A percentile compares a stretch with the other conserved stretches of the same genome.
phyloP scores from a whole-genome alignment of 208 protist genomes.

The Leishmania tarentolae region DNA sequence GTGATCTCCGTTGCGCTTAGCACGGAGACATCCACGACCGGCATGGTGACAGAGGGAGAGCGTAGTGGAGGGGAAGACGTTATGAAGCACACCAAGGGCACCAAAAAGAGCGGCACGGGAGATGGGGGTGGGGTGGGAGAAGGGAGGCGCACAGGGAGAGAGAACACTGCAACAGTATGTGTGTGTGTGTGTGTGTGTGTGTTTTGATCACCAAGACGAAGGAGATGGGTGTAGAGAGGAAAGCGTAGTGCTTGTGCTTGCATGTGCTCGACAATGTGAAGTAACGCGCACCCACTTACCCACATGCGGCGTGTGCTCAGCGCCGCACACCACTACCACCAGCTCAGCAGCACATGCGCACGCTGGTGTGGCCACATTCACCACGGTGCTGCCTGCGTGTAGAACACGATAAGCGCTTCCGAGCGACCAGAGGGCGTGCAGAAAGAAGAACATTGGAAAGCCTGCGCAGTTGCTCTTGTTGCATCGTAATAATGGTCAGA shows the following conservation, averaged over 20 bases:
- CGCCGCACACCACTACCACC: neutral
- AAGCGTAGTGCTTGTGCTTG: neutral
- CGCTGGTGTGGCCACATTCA: neutral
- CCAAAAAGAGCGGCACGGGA: neutral
- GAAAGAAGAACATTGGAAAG: neutral
- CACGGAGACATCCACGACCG: slow-evolving; percentile 46
- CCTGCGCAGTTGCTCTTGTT: neutral
- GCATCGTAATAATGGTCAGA: neutral
- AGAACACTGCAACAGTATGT: neutral
- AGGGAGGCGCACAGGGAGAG: neutral
- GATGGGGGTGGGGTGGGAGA: neutral
- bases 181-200: neutral
- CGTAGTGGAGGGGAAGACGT: neutral
- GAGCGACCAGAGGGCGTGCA: neutral
- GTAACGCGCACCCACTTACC: neutral
- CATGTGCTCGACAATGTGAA: slow-evolving; percentile 4
- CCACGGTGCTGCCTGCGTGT: neutral
- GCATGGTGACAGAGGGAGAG: slow-evolving; percentile 20
- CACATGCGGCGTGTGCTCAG: neutral
- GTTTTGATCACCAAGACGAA: neutral
- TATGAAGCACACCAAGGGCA: neutral
- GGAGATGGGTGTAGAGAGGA: too few species aligned
- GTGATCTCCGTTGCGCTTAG: slow-evolving; percentile 34
- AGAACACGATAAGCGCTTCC: neutral
- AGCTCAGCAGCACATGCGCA: neutral